These are phyloP conservation scores for Colletotrichum lini DNA, from an alignment of 2,329 filamentous ascomycete genomes.

Conservation along the genomic window DNA sequence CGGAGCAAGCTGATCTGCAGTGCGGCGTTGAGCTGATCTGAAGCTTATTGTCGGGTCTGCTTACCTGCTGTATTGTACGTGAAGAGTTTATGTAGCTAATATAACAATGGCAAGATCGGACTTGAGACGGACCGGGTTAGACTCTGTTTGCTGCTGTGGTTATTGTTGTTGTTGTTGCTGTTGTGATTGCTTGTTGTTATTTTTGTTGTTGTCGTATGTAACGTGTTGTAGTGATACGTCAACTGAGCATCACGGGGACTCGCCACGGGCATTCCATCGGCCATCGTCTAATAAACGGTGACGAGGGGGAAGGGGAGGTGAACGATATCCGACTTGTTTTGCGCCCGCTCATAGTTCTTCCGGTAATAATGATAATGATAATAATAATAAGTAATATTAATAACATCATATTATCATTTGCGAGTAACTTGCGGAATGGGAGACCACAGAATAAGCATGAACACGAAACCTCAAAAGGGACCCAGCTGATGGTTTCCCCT, in stretches of 20 bases:
- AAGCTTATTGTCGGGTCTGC: neutral
- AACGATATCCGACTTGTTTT: neutral
- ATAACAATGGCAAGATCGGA: neutral
- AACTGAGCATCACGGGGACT: neutral
- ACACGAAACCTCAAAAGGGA: constrained; percentile 33
- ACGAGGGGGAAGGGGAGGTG: neutral
- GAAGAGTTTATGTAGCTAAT: neutral
- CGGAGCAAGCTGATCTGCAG: constrained; percentile 33
- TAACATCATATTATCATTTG: neutral
- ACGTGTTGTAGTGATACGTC: neutral
- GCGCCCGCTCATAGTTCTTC: neutral
- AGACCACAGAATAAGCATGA: constrained; percentile 40
- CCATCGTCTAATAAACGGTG: neutral
- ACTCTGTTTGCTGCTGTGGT: neutral
- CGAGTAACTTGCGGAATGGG: neutral
- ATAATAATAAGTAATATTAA: neutral
- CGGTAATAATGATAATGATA: too few species aligned
- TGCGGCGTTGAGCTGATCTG: neutral
- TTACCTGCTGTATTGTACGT: constrained; percentile 20
- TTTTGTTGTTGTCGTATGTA: too few species aligned
- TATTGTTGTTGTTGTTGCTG: neutral
- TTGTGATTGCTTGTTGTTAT: too few species aligned
- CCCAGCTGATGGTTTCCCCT: neutral
- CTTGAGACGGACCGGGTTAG: neutral
- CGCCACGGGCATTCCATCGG: neutral